Conservation (phyloP, 306 rosid genomes). For the Pyrus communis region DNA sequence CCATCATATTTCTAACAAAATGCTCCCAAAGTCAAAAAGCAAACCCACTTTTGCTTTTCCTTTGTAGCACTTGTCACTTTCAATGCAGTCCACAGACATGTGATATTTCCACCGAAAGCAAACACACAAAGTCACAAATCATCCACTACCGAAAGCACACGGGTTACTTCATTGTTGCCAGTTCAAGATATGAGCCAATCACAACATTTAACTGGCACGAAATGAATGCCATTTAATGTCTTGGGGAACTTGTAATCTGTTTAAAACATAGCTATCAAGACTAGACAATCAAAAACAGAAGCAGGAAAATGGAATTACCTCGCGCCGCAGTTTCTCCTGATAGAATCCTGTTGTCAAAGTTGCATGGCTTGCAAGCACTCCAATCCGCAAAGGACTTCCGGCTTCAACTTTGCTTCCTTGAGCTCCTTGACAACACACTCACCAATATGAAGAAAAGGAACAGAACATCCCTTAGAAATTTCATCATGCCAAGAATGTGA, state of each 20-base stretch:
- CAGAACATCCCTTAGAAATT: conserved; percentile 54
- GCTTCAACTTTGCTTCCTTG: conserved; percentile 80
- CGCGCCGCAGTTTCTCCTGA: conserved; percentile 68
- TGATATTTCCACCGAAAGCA: too few relatives aligned
- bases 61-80: too few relatives aligned
- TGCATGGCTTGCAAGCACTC: conserved; percentile 60
- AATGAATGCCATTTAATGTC: neutral
- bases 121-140: too few relatives aligned
- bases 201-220: neutral
- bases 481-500: conserved; percentile 80
- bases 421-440: conserved; percentile 78
- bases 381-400: conserved; percentile 63
- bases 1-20: too few relatives aligned
- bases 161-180: too few relatives aligned
- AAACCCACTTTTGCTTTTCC: too few relatives aligned
- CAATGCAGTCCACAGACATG: too few relatives aligned
- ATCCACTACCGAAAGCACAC: too few relatives aligned
- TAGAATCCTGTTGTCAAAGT: conserved; percentile 62
- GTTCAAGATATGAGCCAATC: too few relatives aligned
- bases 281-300: neutral
- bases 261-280: neutral
- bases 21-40: too few relatives aligned
- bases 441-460: conserved; percentile 66
- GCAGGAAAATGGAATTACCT: conserved; percentile 39
- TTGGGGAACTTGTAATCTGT: neutral